Conservation (phyloP, 176 grass and related monocot genomes). For the Saccharum spontaneum region DNA sequence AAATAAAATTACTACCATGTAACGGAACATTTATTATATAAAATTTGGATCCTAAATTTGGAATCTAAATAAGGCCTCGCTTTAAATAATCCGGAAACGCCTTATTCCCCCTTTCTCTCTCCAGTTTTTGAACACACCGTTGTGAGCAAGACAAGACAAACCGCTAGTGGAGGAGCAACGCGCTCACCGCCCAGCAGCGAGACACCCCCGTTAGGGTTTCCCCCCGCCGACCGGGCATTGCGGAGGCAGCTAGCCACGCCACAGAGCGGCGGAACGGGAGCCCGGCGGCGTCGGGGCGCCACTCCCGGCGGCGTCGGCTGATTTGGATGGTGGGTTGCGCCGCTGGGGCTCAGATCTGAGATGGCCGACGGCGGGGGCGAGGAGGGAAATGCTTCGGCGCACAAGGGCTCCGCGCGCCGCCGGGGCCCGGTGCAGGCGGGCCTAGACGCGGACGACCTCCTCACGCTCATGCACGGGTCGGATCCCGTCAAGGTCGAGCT, state of each 20-base stretch:
- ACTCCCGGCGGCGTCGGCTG: not conserved
- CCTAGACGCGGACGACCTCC: conserved; percentile 78
- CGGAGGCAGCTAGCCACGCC: conserved; percentile 16
- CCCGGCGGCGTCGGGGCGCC: not conserved
- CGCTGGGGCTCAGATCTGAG: conserved; percentile 65
- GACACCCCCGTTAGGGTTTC: conserved; percentile 40
- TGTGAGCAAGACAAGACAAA: conserved; percentile 44
- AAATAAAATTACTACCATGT: no score
- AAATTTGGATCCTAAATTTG: no score
- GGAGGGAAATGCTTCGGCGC: conserved; percentile 52
- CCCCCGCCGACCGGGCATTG: conserved; percentile 21
- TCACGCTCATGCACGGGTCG: conserved; percentile 90
- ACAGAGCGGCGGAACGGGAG: not conserved
- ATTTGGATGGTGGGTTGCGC: conserved; percentile 38
- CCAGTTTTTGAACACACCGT: conserved; percentile 44
- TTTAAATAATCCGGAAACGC: conserved; percentile 24
- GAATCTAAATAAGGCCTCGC: no score
- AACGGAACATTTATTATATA: no score
- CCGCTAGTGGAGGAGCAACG: conserved; percentile 8
- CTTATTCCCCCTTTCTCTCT: not conserved
- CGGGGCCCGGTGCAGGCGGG: conserved; percentile 50
- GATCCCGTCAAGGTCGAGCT: conserved; percentile 99
- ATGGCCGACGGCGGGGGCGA: conserved; percentile 79
- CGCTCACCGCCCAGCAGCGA: conserved; percentile 11
- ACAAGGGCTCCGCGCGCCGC: conserved; percentile 52